Percentiles rank a stretch among this genome's conserved stretches.
These are phyloP conservation scores for Mollisia scopiformis DNA, from an alignment of 2,329 filamentous ascomycete genomes.

Conservation along the genomic window DNA sequence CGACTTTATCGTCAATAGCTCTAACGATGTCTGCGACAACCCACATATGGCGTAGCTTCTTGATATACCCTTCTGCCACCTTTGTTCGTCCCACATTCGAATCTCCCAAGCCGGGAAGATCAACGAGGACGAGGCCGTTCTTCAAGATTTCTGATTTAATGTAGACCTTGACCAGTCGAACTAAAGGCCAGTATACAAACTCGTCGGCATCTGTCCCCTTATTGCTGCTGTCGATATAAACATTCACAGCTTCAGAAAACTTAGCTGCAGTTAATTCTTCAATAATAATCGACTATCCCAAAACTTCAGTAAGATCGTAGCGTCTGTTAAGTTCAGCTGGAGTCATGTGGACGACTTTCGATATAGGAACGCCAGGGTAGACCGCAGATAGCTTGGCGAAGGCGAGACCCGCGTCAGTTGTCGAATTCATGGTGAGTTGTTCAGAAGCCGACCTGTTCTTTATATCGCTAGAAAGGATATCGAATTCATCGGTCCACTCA, in stretches of 20 bases:
- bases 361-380: conserved; percentile 40
- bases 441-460: conserved; percentile 38
- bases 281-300: conserved; percentile 12
- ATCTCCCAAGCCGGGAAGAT: conserved; percentile 57
- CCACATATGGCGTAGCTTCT: conserved; percentile 48
- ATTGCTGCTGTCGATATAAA: conserved; percentile 21
- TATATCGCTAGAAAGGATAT: conserved; percentile 42
- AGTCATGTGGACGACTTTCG: conserved; percentile 37
- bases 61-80: conserved; percentile 48
- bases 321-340: conserved; percentile 5
- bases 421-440: conserved; percentile 36
- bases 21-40: conserved; percentile 50
- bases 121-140: conserved; percentile 53
- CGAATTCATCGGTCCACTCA: conserved; percentile 47
- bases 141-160: conserved; percentile 48
- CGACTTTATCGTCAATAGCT: conserved; percentile 51
- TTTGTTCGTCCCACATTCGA: conserved; percentile 48
- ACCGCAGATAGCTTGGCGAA: conserved; percentile 48
- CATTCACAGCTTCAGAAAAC: conserved; percentile 14
- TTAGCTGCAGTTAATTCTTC: neutral
- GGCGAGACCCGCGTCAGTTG: conserved; percentile 35
- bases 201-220: conserved; percentile 24
- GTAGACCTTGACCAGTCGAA: conserved; percentile 44
- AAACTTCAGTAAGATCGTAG: conserved; percentile 4
- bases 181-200: conserved; percentile 43